Evolutionary conservation across 148 eudicot genomes (phyloP), one percentile per base, ranked within the genome.

Genomic region (Rhododendron molle): DNA sequence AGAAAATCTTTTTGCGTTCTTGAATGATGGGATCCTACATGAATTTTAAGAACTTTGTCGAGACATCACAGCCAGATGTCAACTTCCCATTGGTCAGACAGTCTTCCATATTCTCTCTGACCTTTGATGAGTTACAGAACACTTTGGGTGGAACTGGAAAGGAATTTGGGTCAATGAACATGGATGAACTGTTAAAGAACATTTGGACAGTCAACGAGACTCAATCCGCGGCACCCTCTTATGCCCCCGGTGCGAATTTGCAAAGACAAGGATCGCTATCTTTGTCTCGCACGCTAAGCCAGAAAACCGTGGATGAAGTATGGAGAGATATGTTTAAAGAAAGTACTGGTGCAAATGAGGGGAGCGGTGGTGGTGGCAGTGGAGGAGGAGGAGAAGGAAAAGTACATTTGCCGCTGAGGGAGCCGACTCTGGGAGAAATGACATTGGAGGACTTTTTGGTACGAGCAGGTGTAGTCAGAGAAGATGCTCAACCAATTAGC

Each of bases 91-190:
- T 92, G 89, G 79, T 72, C 58, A 78, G 94, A 9, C 92, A 92
- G 34, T 87, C 94, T 38, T 92, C 94, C 5, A 36, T 92, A 81
- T 92, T 88, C 83, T 90, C 92, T 16, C 80, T 90, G 87, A 92
- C 92, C 26, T 89, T 92, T 83, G 94, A 90, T 50, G 94, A 90
- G 90, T 81, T 92, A 28, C 94, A 92, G 60, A 90, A 78, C 81
- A 88, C 88, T 16, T 76, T 89, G n/a, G 88, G 69, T 62, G 69
- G 28, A 8, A 23, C 69, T 23, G 69, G 90, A 62, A 92, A 92
- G 86, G 94, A 92, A 58, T 90, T 90, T 76, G 94, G 94, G 21
- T 92, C 94, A 2, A 92, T 92, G 92, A 92, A 92, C 83, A 90
- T 92, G 92, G 92, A 92, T 74, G 92, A 90, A 67, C 90, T 92